Evolutionary conservation across 2,329 filamentous ascomycete species (phyloP), one percentile per base, ranked within the genome.

Genomic region (Berkeleyomyces basicola): DNA sequence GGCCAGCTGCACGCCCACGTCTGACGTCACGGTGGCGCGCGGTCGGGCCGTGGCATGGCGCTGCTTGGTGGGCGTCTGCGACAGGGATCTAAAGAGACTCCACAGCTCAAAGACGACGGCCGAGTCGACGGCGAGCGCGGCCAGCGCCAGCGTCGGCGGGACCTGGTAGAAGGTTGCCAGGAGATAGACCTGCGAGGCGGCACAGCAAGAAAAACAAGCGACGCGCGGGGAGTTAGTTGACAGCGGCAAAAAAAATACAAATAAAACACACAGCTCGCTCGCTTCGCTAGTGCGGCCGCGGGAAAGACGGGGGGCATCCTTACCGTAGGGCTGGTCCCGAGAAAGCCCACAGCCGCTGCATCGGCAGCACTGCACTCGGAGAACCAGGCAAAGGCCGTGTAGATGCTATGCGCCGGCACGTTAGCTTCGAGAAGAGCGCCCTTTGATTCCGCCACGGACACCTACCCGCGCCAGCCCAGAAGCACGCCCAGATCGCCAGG

Each of bases 101-200:
- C 31, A 64, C 7, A 7, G 61, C 10, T 39, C 49, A 37, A n/a
- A 42, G 31, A 44, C 58, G 47, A 60, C 11, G 9, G 57, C 10
- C 14, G 49, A 36, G 44, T 49, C 58, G 7, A 61, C 37, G 23
- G 33, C 71, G 59, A 90, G 79, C 43, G 82, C 82, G 46, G 80
- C 75, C 39, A 83, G 69, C 23, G 85, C 78, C 0, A 86, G 85
- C 61, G 76, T 72, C 36, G 81, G 76, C 36, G 81, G 79, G 67
- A 95, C 79, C 43, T 78, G 74, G 79, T 95, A 96, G 76, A 95
- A 96, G 61, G 83, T 83, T 39, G 79, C 78, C 37, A 95, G 78
- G 51, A 96, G 83, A 70, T 87, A 88, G 66, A 87, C 82, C 82
- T 85, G 67, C 23, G 23, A 23, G 2, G 23, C 23, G 23, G 23